A percentile compares a stretch with the other conserved stretches of the same genome.
These are phyloP conservation scores for Stropharia rugosoannulata DNA, from an alignment of 768 basidiomycete genomes.

Conservation along the genomic window DNA sequence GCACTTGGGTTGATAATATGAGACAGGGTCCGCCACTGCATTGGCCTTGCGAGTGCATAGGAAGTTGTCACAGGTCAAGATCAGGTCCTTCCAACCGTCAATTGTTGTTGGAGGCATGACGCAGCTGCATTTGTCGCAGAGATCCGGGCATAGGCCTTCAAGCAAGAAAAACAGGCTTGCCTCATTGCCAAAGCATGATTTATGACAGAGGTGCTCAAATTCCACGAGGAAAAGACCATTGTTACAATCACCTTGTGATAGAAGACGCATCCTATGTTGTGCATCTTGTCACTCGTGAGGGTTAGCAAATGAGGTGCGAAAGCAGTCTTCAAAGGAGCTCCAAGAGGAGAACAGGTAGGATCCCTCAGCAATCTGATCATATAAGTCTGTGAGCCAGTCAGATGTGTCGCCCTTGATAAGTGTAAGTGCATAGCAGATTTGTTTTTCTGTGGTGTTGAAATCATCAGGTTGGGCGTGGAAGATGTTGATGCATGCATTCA, in stretches of 20 bases:
- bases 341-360: background rate
- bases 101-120: too few relatives aligned
- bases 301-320: background rate
- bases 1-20: too few relatives aligned
- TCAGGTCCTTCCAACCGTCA: too few relatives aligned
- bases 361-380: background rate
- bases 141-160: too few relatives aligned
- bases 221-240: background rate
- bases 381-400: background rate
- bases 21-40: too few relatives aligned
- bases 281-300: background rate
- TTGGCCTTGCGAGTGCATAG: too few relatives aligned
- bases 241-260: background rate
- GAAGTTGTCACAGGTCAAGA: too few relatives aligned
- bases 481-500: background rate
- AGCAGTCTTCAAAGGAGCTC: background rate
- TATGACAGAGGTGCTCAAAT: background rate
- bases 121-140: too few relatives aligned
- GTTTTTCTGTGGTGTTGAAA: background rate
- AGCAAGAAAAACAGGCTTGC: background rate
- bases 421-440: background rate
- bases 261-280: background rate
- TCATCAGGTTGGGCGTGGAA: background rate
- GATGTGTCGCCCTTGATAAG: background rate
- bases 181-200: background rate